Base-by-base conservation (phyloP, 1,284 basidiomycete genomes). In the Trametes versicolor region DNA sequence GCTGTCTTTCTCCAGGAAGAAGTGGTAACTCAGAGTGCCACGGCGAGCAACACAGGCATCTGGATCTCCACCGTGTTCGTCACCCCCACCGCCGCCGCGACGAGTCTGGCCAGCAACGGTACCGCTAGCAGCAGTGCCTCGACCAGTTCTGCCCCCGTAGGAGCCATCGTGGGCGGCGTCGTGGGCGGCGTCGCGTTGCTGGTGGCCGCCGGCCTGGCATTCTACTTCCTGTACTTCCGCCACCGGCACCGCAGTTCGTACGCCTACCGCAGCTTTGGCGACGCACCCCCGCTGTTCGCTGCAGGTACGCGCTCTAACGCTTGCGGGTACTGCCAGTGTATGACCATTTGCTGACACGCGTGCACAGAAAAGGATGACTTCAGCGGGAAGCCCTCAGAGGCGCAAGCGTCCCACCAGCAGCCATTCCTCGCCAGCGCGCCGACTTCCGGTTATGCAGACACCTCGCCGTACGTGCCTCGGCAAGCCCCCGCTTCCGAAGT, bases 21-120 rank as follows among this genome's bases (percentile, higher is more conserved):
- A 3, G 10, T 10, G 39, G 12, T 27, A 43, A 45, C 17, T 8
- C 48, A 19, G 39, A 41, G 23, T 32, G 37, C 21, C n/a, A 27
- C 50, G 9, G 12, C 55, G 13, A 52, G 58, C 17, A 58, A 29
- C 34, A 67, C 65, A 2, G 62, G 56, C 7, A 41, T 62, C 25
- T 70, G 62, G 63, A 58, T 70, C 5, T 69, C 68, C 6, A 73
- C 71, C 4, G 60, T 68, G 17, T 64, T 72, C 52, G 56, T 59
- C n/a, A 65, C 71, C 3, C 70, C 71, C 6, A 37, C 64, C 23
- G 49, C 62, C 37, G 52, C 59, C 7, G 25, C 60, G 13, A 39
- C 51, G 15, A 37, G 32, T 25, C 10, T 36, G 9, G 52, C 58
- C 21, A 41, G 47, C 21, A 6, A 43, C 8, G 32, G 21, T 25